Evolutionary conservation across 176 grass and related monocot genomes (phyloP), one percentile per base, ranked within the genome.

Genomic region (Puya raimondii): DNA sequence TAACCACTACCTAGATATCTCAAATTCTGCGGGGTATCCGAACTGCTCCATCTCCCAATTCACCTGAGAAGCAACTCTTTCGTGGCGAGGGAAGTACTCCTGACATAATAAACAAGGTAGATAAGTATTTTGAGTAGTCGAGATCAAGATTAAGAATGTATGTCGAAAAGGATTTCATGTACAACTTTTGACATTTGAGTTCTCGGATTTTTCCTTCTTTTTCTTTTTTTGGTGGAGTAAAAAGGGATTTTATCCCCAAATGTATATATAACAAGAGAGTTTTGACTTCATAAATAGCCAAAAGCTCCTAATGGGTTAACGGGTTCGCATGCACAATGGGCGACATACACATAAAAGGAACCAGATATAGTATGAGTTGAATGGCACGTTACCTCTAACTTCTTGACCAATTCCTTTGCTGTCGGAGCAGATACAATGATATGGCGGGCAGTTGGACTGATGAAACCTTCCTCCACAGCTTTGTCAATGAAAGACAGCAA

Each of bases 401-500:
- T 99, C 51, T 91, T 86, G 87, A 99, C 80, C 64, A 99, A 84
- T 75, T 99, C 95, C 49, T 83, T 80, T 8, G 87, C 95, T 0
- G 89, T 99, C 1, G 90, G 95, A 15, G 90, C 95, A 15, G 91
- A 82, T 23, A 99, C 85, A 70, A 99, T 84, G 82, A 99, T 99
- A 73, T 87, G 95, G 26, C 95, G 90, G 1, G 95, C 90, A 51
- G 80, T 80, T 1, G 85, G 71, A 76, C 75, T 99, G 67, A 99
- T 94, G 79, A 99, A 99, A 23, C 95, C 95, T 61, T 99, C 95
- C 81, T 99, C 95, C 0, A 99, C 95, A 3, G 95, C 95, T 82
- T 99, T 94, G 82, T 99, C 95, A 66, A 99, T 99, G 90, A 99
- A 99, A 14, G 89, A 83, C 21, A 99, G 83, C 77, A 99, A 85